Conservation (phyloP, 257 asterid genomes). For the Fraxinus pennsylvanica region DNA sequence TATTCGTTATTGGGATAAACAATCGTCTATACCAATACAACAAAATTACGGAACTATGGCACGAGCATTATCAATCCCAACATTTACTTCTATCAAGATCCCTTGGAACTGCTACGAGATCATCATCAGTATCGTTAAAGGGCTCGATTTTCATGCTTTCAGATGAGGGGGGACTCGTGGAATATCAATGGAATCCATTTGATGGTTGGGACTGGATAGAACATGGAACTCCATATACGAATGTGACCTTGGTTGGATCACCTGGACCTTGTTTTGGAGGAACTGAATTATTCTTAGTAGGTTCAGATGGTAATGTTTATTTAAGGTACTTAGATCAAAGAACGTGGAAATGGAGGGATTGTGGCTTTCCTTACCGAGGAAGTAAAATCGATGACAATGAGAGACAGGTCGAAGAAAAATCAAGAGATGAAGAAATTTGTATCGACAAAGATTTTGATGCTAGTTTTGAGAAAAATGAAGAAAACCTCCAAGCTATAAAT, state of each 20-base stretch:
- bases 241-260: constrained; percentile 64
- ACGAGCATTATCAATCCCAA: constrained; percentile 76
- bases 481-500: constrained; percentile 24
- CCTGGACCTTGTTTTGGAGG: constrained; percentile 86
- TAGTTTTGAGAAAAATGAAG: constrained; percentile 32
- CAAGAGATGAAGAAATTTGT: constrained; percentile 31
- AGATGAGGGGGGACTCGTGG: constrained; percentile 67
- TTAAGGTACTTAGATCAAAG: constrained; percentile 57
- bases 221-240: constrained; percentile 67
- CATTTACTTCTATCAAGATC: constrained; percentile 67
- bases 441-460: constrained; percentile 32
- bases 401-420: constrained; percentile 11
- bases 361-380: constrained; percentile 49
- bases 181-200: constrained; percentile 60
- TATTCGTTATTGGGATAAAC: constrained; percentile 61
- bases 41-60: constrained; percentile 76
- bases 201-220: constrained; percentile 92
- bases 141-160: constrained; percentile 88
- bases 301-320: constrained; percentile 75
- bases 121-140: constrained; percentile 37
- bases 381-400: constrained; percentile 21
- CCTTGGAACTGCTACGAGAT: constrained; percentile 70
- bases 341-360: constrained; percentile 79
- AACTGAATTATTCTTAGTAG: constrained; percentile 55
- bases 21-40: constrained; percentile 83